phyloP scores from a whole-genome alignment of 179 eudicot species.

The Spergularia azorica region DNA sequence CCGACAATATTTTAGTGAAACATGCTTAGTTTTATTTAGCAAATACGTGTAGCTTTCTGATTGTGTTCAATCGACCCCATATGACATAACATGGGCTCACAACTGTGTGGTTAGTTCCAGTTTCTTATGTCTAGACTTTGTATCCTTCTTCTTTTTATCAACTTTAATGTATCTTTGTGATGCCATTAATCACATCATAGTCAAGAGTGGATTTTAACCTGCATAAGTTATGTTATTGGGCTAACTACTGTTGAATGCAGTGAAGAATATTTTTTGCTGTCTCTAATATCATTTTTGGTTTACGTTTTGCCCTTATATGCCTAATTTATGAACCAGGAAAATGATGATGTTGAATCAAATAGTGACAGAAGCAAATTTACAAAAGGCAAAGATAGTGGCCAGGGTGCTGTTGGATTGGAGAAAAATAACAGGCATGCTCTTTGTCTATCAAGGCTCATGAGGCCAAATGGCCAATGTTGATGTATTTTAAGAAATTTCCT shows the following conservation, averaged over 20 bases:
- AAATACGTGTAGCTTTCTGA: no score
- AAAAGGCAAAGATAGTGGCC: slow-evolving; percentile 36
- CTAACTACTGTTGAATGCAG: not conserved
- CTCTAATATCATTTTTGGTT: not conserved
- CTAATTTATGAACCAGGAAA: slow-evolving; percentile 51
- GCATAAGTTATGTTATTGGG: not conserved
- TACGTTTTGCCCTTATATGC: slow-evolving; percentile 17
- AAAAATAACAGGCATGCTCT: slow-evolving; percentile 48
- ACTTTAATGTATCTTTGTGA: no score
- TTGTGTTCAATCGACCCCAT: no score
- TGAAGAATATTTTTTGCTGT: not conserved
- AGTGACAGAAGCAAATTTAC: slow-evolving; percentile 36
- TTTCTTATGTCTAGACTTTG: not conserved
- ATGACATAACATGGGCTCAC: no score
- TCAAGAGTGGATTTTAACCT: not conserved
- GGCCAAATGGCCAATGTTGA: slow-evolving; percentile 12
- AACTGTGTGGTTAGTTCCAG: not conserved
- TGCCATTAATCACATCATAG: not conserved
- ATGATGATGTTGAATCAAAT: slow-evolving; percentile 47
- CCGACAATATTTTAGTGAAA: no score
- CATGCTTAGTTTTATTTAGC: no score
- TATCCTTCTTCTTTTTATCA: not conserved
- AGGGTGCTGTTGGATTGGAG: slow-evolving; percentile 28
- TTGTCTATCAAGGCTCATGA: slow-evolving; percentile 16
- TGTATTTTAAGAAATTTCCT: not conserved